Evolutionary conservation across 495 filamentous ascomycete genomes (phyloP), one percentile per base, ranked within the genome.

Genomic region (Cenococcum geophilum): DNA sequence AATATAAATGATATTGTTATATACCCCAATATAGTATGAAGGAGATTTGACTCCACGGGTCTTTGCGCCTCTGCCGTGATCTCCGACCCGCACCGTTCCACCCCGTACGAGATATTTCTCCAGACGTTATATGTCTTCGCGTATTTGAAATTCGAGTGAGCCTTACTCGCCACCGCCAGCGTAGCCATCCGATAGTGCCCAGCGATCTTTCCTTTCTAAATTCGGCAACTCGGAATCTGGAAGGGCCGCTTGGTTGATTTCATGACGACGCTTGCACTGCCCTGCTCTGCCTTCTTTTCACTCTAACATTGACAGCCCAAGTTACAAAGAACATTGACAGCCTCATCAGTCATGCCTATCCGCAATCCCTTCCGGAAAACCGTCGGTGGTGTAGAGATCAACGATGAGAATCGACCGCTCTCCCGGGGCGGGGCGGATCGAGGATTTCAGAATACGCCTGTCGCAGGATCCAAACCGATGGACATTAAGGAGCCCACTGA

Each of bases 351-450:
- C 27, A 76, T 76, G 73, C 73, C 73, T 43, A 73, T 76, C 53
- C 71, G 73, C 68, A 74, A 74, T 52, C 73, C 72, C 21, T 76
- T 76, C 56, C 66, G 70, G 22, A 70, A 68, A 60, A 58, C 63
- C 25, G 63, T 48, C 18, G 61, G 58, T 59, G 67, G 42, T 32
- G 69, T 70, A 1, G 60, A 54, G n/a, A 10, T 68, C 47, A 35
- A 63, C 40, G 71, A 73, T 42, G 66, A 66, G 59, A 72, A 74
- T 47, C 54, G 23, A 21, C 49, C 49, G 14, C 34, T 49, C 4
- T 45, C 40, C 4, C 72, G 68, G 36, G 58, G 57, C 35, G 57
- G 37, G 20, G 52, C 61, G 42, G 70, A 63, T 48, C 40, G 48
- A 18, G 63, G 56, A n/a, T 66, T 62, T 23, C 49, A 64, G 60